Evolutionary conservation across 768 basidiomycete genomes (phyloP), one percentile per base, ranked within the genome.

Genomic region (Polyporus arcularius): DNA sequence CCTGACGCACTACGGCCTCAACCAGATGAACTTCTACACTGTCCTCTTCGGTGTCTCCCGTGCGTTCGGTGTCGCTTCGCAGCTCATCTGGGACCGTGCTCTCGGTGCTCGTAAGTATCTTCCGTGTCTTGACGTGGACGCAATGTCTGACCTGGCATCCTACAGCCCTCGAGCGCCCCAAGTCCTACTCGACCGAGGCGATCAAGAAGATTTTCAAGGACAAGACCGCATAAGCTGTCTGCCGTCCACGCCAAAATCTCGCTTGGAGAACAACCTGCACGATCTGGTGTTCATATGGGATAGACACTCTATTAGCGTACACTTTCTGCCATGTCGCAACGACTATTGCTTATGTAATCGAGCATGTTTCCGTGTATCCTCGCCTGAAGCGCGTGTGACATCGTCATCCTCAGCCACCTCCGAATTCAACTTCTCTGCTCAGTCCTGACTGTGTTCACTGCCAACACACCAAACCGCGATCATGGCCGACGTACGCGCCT

Each of bases 31-130:
- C 72, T 98, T 91, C 83, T 98, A 98, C 80, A 98, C 96, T 66
- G 96, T 98, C 57, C 82, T 97, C 61, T 97, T 97, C 75, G 95
- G 94, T 80, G 92, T 97, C 8, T 96, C 93, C n/a, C 90, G 94
- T 72, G 94, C 92, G 16, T 92, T 94, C 67, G 92, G 92, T 78
- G 92, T 94, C 57, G 85, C 90, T 56, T 87, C 92, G 35, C 94
- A 95, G 71, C 80, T 94, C 65, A 92, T 95, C 66, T 95, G 94
- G 94, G 93, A 94, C 70, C 91, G 93, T 73, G 92, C 92, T 15
- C 87, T 93, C 68, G 92, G 92, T 78, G 92, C 91, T 76, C 92
- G 90, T 92, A 73, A 73, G 90, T 85, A 8, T 40, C 11, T 7
- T 16, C 28, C 39, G 31, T 35, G 21, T 14, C 49, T 42, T 41